Conservation (phyloP, 2,329 filamentous ascomycete species). For the Pseudocercospora eumusae region DNA sequence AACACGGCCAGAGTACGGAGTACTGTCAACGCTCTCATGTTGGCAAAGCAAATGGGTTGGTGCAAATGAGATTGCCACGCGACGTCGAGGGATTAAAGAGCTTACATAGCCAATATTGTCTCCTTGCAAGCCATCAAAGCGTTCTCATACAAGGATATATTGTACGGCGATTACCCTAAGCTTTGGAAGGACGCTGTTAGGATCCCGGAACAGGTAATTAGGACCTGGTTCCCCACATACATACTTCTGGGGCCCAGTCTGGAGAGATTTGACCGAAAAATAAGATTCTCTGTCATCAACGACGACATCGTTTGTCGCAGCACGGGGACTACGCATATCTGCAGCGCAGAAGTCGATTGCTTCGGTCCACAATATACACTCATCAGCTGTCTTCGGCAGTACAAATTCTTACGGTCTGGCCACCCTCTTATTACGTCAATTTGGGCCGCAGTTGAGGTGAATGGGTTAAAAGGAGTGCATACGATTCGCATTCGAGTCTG, state of each 20-base stretch:
- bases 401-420: neutral
- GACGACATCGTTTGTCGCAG: neutral
- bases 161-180: neutral
- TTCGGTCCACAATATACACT: neutral
- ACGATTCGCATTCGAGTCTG: neutral
- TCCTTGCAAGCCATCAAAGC: neutral
- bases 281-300: neutral
- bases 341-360: neutral
- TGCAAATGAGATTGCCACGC: slow-evolving; percentile 11
- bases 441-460: neutral
- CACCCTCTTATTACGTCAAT: neutral
- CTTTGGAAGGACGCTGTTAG: neutral
- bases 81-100: neutral
- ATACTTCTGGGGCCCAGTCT: neutral
- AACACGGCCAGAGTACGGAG: neutral
- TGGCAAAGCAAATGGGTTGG: slow-evolving; percentile 13
- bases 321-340: neutral
- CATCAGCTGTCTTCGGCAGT: neutral
- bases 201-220: neutral
- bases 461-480: neutral
- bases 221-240: neutral
- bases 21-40: slow-evolving; percentile 9
- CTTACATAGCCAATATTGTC: neutral
- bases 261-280: neutral
- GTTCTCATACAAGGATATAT: neutral